Conservation (phyloP, 768 basidiomycete species). For the Pulveroboletus sp. region DNA sequence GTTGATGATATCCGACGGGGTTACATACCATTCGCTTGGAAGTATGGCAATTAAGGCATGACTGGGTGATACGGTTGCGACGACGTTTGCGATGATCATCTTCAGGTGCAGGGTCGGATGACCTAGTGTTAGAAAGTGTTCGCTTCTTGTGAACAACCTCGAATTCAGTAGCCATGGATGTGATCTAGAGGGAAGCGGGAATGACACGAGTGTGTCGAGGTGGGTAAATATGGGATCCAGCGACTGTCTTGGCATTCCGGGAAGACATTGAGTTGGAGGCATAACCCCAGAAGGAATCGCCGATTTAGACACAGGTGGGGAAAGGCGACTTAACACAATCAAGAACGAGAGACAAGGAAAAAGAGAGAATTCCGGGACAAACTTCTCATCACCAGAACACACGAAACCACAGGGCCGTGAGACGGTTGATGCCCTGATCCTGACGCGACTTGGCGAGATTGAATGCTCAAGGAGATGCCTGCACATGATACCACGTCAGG, state of each 20-base stretch:
- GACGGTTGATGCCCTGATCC: not conserved
- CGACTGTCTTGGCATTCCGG: slow-evolving; percentile 20
- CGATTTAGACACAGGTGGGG: slow-evolving; percentile 3
- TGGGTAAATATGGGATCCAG: slow-evolving; percentile 17
- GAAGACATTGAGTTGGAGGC: not conserved
- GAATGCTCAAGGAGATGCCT: no score
- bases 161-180: slow-evolving; percentile 26
- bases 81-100: slow-evolving; percentile 57
- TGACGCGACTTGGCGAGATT: no score
- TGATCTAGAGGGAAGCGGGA: slow-evolving; percentile 1
- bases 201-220: slow-evolving; percentile 1
- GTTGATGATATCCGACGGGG: not conserved
- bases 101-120: slow-evolving; percentile 34
- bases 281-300: slow-evolving; percentile 10
- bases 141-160: slow-evolving; percentile 30
- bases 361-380: slow-evolving; percentile 9
- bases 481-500: no score
- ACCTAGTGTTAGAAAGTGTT: slow-evolving; percentile 17
- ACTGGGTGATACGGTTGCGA: slow-evolving; percentile 69
- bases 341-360: slow-evolving; percentile 13
- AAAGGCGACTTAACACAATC: not conserved
- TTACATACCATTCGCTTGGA: slow-evolving; percentile 64
- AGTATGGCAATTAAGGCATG: slow-evolving; percentile 68
- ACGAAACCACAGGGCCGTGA: slow-evolving; percentile 20
- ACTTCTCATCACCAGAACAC: slow-evolving; percentile 20